These are phyloP conservation scores for Suillus luteus DNA, from an alignment of 768 basidiomycete species.

Conservation along the genomic window DNA sequence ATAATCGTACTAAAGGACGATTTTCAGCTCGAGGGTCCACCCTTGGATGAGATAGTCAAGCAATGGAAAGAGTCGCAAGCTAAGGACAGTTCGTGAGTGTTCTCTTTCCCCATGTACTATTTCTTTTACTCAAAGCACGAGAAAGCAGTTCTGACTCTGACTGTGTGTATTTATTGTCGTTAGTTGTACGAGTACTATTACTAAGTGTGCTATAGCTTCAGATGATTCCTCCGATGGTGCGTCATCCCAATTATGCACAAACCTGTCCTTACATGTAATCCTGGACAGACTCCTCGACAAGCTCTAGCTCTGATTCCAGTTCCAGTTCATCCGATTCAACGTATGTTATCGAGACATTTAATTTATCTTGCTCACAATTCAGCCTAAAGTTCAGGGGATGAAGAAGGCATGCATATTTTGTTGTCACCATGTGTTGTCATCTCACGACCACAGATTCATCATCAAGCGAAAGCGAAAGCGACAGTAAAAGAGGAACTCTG, in stretches of 20 bases:
- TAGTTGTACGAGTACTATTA: slow-evolving; percentile 11
- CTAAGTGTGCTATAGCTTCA: slow-evolving; percentile 22
- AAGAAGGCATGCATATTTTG: slow-evolving; percentile 24
- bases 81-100: slow-evolving; percentile 31
- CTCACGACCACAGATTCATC: slow-evolving; percentile 8
- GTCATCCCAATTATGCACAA: background rate
- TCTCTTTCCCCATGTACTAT: background rate
- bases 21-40: slow-evolving; percentile 46
- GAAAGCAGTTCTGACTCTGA: slow-evolving; percentile 18
- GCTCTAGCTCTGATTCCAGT: slow-evolving; percentile 27
- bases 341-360: slow-evolving; percentile 15
- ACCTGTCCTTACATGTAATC: slow-evolving; percentile 3
- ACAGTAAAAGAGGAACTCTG: slow-evolving; percentile 8
- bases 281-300: slow-evolving; percentile 22
- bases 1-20: slow-evolving; percentile 62
- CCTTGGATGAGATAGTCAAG: slow-evolving; percentile 64
- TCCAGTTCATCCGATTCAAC: slow-evolving; percentile 30
- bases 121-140: slow-evolving; percentile 13
- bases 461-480: slow-evolving; percentile 14
- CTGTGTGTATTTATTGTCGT: slow-evolving; percentile 25
- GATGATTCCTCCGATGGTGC: slow-evolving; percentile 32
- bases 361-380: background rate
- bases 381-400: slow-evolving; percentile 21
- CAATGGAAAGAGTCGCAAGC: slow-evolving; percentile 55
- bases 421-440: slow-evolving; percentile 25